Conservation (phyloP, 768 basidiomycete species). For the Tulasnella sp. region DNA sequence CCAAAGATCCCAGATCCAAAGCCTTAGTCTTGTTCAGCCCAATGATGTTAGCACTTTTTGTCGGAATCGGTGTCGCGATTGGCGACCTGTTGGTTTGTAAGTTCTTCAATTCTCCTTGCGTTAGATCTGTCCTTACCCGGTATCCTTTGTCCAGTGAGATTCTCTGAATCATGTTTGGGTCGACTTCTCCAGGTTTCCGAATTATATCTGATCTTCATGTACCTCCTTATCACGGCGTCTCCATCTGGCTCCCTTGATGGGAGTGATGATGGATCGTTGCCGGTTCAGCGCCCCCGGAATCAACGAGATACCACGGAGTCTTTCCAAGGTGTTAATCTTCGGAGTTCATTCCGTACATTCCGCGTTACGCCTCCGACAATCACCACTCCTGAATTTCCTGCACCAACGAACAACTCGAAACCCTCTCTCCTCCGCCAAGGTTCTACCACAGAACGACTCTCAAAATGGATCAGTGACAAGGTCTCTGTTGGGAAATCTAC, state of each 20-base stretch:
- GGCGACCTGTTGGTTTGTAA: constrained; percentile 46
- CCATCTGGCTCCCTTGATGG: constrained; percentile 14
- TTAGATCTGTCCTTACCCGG: constrained; percentile 3
- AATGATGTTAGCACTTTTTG: constrained; percentile 38
- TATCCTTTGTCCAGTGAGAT: constrained; percentile 35
- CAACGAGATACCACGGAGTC: background rate
- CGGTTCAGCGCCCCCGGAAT: background rate
- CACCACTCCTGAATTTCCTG: background rate
- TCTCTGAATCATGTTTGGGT: constrained; percentile 58
- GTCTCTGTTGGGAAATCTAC: background rate
- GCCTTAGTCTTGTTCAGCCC: constrained; percentile 38
- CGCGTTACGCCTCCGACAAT: background rate
- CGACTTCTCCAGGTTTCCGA: constrained; percentile 49
- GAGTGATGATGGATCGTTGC: background rate
- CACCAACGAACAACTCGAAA: background rate
- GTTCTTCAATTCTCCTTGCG: constrained; percentile 23
- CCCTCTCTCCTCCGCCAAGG: background rate
- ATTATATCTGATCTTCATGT: constrained; percentile 48
- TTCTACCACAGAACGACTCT: constrained; percentile 8
- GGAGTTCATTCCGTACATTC: background rate
- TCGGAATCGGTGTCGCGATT: constrained; percentile 41
- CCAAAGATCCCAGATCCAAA: constrained; percentile 23
- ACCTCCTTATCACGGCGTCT: constrained; percentile 39
- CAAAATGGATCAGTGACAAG: constrained; percentile 6
- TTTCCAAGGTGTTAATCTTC: constrained; percentile 2